These are phyloP conservation scores for Kodamaea restingae DNA, from an alignment of 805 yeast genomes.

Conservation along the genomic window DNA sequence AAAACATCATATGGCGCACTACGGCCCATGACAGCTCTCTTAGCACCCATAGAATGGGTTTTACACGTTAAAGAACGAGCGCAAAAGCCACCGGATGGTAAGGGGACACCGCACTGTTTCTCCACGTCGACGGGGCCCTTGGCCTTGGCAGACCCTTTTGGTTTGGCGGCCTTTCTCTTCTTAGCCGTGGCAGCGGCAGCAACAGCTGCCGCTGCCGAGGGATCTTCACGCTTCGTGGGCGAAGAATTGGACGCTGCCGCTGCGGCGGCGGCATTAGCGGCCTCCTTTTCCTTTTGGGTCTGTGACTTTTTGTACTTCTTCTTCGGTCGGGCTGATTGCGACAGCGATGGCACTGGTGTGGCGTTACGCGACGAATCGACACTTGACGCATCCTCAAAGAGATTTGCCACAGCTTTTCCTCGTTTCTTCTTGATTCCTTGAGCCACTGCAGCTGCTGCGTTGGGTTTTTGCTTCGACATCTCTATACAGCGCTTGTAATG, in stretches of 20 bases:
- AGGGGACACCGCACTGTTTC: conserved; percentile 91
- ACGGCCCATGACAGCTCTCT: conserved; percentile 90
- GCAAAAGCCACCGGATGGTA: conserved; percentile 93
- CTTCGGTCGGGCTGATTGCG: conserved; percentile 28
- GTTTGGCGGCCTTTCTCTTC: conserved; percentile 33
- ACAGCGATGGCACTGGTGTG: conserved; percentile 33
- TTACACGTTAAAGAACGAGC: conserved; percentile 95
- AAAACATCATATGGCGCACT: conserved; percentile 88
- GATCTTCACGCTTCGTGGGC: conserved; percentile 8
- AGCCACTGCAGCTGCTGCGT: conserved; percentile 11
- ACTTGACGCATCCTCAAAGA: conserved; percentile 35
- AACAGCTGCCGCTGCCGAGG: conserved; percentile 11
- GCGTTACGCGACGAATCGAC: conserved; percentile 38
- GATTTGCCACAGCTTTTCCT: conserved; percentile 15
- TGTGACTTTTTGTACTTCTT: conserved; percentile 43
- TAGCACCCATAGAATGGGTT: conserved; percentile 98
- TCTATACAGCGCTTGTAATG: conserved; percentile 36
- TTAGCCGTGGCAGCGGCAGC: conserved; percentile 12
- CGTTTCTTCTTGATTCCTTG: conserved; percentile 29
- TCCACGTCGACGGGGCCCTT: conserved; percentile 89
- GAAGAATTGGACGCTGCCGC: conserved; percentile 37
- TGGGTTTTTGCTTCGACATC: conserved; percentile 31
- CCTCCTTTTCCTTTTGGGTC: conserved; percentile 43
- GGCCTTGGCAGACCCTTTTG: conserved; percentile 48
- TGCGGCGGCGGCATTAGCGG: conserved; percentile 45